phyloP scores from a whole-genome alignment of 352 stramenopile genomes.

The Phytophthora nicotianae region DNA sequence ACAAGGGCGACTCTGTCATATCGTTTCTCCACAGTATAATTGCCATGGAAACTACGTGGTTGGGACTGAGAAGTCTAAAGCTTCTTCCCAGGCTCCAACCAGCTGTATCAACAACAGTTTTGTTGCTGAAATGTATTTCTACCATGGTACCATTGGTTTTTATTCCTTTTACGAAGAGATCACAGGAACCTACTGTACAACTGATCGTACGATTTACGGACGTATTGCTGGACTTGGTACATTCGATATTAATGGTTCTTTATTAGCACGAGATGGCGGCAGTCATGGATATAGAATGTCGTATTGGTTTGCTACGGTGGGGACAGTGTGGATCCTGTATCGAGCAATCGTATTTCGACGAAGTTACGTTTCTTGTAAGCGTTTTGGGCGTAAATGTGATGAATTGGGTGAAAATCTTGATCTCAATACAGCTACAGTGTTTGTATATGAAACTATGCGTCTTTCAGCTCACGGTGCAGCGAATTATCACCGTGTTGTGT shows the following conservation, averaged over 20 bases:
- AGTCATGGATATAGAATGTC: slow-evolving; percentile 13
- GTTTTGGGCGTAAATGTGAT: slow-evolving; percentile 10
- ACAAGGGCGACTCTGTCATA: slow-evolving; percentile 1
- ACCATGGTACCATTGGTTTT: slow-evolving; percentile 22
- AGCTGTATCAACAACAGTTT: slow-evolving; percentile 12
- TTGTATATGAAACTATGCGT: slow-evolving; percentile 21
- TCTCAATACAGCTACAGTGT: slow-evolving; percentile 11
- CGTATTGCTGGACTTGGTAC: slow-evolving; percentile 13
- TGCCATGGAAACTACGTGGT: slow-evolving; percentile 12
- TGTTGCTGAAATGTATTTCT: slow-evolving; percentile 14
- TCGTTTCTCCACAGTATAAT: slow-evolving; percentile 17
- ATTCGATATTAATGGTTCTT: slow-evolving; percentile 24
- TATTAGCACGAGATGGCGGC: slow-evolving; percentile 3
- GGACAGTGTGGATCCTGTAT: slow-evolving; percentile 14
- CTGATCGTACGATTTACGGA: slow-evolving; percentile 18
- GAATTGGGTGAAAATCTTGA: slow-evolving; percentile 8
- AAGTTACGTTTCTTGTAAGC: slow-evolving; percentile 17
- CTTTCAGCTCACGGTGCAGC: slow-evolving; percentile 18
- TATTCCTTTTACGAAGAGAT: slow-evolving; percentile 26
- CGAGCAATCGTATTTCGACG: slow-evolving; percentile 16
- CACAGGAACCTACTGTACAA: slow-evolving; percentile 11
- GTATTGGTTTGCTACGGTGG: slow-evolving; percentile 14
- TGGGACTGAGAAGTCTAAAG: background rate
- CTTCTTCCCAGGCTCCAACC: slow-evolving; percentile 2
- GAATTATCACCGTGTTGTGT: slow-evolving; percentile 17